Evolutionary conservation across 352 stramenopile genomes (phyloP).

Genomic region (Elongisporangium undulatum): DNA sequence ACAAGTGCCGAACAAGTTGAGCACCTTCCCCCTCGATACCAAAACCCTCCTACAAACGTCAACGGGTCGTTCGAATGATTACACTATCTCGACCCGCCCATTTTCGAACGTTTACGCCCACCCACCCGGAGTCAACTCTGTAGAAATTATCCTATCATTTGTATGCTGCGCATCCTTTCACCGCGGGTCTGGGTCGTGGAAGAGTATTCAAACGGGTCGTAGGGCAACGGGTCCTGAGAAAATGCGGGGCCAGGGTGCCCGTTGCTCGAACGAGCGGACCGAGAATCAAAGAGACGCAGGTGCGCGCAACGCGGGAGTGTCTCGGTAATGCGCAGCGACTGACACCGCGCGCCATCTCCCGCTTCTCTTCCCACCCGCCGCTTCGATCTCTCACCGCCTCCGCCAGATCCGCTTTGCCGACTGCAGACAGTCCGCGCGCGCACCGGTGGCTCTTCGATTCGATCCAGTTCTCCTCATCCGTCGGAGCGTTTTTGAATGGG

Average conservation of each 20-base stretch:
- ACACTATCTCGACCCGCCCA: background rate
- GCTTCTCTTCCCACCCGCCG: background rate
- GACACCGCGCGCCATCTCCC: background rate
- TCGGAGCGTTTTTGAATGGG: background rate
- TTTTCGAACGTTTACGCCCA: background rate
- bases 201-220: background rate
- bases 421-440: background rate
- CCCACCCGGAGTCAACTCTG: background rate
- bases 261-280: background rate
- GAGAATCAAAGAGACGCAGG: background rate
- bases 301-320: background rate
- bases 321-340: background rate
- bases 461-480: background rate
- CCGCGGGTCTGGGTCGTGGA: background rate
- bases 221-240: conserved; percentile 2
- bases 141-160: background rate
- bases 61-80: conserved; percentile 1
- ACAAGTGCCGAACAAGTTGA: background rate
- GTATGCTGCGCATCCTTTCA: background rate
- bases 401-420: background rate
- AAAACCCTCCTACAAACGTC: background rate
- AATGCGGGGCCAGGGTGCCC: background rate
- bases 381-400: background rate
- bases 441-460: background rate
- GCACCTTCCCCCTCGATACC: background rate